These are phyloP conservation scores for Spinacia oleracea DNA, from an alignment of 179 eudicot genomes.

Conservation along the genomic window DNA sequence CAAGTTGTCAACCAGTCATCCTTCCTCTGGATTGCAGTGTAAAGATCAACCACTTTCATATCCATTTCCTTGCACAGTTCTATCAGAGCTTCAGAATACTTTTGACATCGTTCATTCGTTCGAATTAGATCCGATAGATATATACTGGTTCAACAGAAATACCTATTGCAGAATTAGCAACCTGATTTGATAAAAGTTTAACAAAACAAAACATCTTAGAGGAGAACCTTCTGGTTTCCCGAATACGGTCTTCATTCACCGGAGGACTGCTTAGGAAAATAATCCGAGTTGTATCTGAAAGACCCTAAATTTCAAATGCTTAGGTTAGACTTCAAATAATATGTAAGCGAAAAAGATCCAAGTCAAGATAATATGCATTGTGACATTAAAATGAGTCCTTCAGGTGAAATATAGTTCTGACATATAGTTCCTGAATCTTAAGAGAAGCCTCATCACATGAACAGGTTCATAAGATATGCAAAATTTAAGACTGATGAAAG, in stretches of 20 bases:
- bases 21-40: slow-evolving; percentile 60
- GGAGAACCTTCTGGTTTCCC: slow-evolving; percentile 52
- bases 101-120: slow-evolving; percentile 60
- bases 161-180: slow-evolving; percentile 17
- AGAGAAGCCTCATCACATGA: slow-evolving; percentile 6
- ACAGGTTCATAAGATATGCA: neutral
- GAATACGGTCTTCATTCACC: slow-evolving; percentile 59
- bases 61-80: slow-evolving; percentile 68
- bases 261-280: slow-evolving; percentile 87
- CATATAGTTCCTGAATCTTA: neutral
- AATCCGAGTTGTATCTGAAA: slow-evolving; percentile 74
- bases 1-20: slow-evolving; percentile 71
- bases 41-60: slow-evolving; percentile 72
- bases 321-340: slow-evolving; percentile 15
- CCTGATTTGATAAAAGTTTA: slow-evolving; percentile 1
- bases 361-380: neutral
- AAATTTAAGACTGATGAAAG: too few species aligned
- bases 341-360: neutral
- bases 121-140: slow-evolving; percentile 46
- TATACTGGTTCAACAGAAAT: slow-evolving; percentile 38
- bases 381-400: neutral
- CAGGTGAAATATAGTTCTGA: neutral
- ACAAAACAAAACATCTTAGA: slow-evolving; percentile 8
- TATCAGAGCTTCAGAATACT: slow-evolving; percentile 72
- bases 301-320: slow-evolving; percentile 45